phyloP scores from a whole-genome alignment of 2,329 filamentous ascomycete genomes.

The Coniochaeta sp. region DNA sequence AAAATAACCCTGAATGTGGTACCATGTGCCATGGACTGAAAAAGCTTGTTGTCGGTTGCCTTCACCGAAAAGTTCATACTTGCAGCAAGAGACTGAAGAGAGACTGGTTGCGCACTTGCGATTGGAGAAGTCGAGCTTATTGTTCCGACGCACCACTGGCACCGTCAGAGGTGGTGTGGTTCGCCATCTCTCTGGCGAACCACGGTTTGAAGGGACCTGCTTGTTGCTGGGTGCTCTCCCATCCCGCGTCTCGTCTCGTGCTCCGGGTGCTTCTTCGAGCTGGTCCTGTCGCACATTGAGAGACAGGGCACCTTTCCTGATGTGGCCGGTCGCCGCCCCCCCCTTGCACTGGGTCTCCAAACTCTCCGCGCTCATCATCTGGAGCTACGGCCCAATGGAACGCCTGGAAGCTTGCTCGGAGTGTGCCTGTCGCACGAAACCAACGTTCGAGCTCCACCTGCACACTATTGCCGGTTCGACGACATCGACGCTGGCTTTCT shows the following conservation, averaged over 20 bases:
- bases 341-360: not conserved
- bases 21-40: not conserved
- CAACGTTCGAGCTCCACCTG: not conserved
- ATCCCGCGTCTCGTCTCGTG: not conserved
- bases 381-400: not conserved
- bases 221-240: not conserved
- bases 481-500: conserved; percentile 1
- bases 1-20: not conserved
- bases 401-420: not conserved
- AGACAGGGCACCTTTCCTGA: not conserved
- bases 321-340: not conserved
- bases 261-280: not conserved
- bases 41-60: not conserved
- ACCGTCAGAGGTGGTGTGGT: not conserved
- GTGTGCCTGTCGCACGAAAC: not conserved
- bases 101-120: not conserved
- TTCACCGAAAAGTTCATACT: not conserved
- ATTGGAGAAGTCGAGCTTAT: not conserved
- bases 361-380: not conserved
- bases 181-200: not conserved
- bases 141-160: not conserved
- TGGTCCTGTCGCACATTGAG: no score
- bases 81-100: not conserved
- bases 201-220: not conserved
- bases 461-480: not conserved